Evolutionary conservation across 2,329 filamentous ascomycete genomes (phyloP), one percentile per base, ranked within the genome.

Genomic region (Trichoderma oligosporum): DNA sequence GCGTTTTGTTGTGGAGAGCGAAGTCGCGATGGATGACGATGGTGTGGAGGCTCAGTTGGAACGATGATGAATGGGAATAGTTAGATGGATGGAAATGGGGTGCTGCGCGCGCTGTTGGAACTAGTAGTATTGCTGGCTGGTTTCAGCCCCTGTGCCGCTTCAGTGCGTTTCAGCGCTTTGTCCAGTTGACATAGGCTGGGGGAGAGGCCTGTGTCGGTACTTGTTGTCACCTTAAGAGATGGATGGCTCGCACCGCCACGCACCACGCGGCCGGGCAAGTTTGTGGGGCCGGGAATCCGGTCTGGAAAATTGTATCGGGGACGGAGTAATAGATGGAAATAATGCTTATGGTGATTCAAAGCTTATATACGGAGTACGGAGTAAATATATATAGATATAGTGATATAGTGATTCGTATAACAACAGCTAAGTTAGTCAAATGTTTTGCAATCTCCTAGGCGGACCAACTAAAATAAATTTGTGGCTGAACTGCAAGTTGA

Each of bases 181-280:
- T 20, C n/a, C 45, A 31, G 25, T 31, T 48, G 44, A 41, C 38
- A 41, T 41, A n/a, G n/a, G n/a, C n/a, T n/a, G n/a, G n/a, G n/a
- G n/a, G n/a, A n/a, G n/a, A n/a, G n/a, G n/a, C n/a, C n/a, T n/a
- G n/a, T n/a, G n/a, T n/a, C n/a, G n/a, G n/a, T n/a, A n/a, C n/a
- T n/a, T n/a, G n/a, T n/a, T n/a, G n/a, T n/a, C n/a, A n/a, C n/a
- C n/a, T n/a, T n/a, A n/a, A n/a, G n/a, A n/a, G n/a, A n/a, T 20
- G 7, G 14, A 2, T n/a, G 22, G 12, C 12, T 25, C 57, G 63
- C 63, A 64, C 62, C 61, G 63, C 63, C 63, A 65, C 60, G 41
- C 49, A 38, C 63, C 62, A 60, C 63, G 62, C 63, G 61, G 63
- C 54, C 59, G 53, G 53, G 39, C 39, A 42, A 27, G 25, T 44